These are phyloP conservation scores for Pezicula radicicola DNA, from an alignment of 2,329 filamentous ascomycete species.

Conservation along the genomic window DNA sequence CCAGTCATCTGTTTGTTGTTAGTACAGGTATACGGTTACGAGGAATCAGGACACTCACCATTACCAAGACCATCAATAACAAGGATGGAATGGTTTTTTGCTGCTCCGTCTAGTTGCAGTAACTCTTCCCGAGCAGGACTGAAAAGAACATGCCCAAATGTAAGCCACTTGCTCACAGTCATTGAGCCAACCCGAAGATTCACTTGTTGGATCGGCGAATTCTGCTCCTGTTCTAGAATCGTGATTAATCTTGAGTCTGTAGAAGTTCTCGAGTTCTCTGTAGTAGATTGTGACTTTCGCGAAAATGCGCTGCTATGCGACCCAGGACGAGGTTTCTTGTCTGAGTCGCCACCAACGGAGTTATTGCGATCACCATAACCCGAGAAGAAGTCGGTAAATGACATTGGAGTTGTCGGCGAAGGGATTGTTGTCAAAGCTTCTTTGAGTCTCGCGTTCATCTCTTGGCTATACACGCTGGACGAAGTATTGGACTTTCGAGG, in stretches of 20 bases:
- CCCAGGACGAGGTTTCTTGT: conserved; percentile 2
- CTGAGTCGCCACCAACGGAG: conserved; percentile 9
- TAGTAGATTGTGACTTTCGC: conserved; percentile 17
- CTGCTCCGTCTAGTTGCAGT: conserved; percentile 42
- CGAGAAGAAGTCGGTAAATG: conserved; percentile 39
- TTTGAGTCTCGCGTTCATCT: conserved; percentile 51
- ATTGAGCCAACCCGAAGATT: conserved; percentile 78
- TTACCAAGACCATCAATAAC: conserved; percentile 85
- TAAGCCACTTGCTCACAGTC: conserved; percentile 85
- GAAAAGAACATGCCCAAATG: conserved; percentile 80
- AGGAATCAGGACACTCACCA: conserved; percentile 26
- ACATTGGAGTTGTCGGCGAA: conserved; percentile 41
- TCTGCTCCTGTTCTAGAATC: conserved; percentile 41
- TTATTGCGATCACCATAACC: conserved; percentile 37
- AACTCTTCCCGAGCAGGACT: conserved; percentile 75
- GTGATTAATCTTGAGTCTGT: conserved; percentile 11
- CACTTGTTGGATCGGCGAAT: conserved; percentile 65
- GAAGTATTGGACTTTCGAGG: conserved; percentile 27
- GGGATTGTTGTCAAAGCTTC: conserved; percentile 41
- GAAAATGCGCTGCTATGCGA: conserved; percentile 10
- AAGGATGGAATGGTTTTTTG: conserved; percentile 62
- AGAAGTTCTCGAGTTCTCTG: conserved; percentile 15
- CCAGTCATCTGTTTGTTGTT: conserved; percentile 61
- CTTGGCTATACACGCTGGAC: conserved; percentile 52
- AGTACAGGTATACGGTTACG: conserved; percentile 5